Base-by-base conservation (phyloP, 768 basidiomycete species). In the Leccinum barrowsii region DNA sequence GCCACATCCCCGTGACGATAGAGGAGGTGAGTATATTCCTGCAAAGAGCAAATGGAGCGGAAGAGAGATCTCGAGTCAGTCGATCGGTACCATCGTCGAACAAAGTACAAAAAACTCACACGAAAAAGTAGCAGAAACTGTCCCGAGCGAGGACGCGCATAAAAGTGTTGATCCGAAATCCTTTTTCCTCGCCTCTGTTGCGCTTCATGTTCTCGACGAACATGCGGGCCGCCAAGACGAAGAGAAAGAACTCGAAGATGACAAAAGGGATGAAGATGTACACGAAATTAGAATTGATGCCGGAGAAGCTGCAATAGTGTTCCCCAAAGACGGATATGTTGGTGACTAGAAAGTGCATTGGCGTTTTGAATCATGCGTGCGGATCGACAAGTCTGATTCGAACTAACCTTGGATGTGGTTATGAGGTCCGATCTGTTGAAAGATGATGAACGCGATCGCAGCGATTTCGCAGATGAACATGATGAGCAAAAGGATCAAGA, bases 221-320 rank as follows among this genome's bases (percentile, higher is more conserved):
- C 5, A 62, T 42, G 24, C 55, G 63, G 3, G 61, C 63, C 4
- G 64, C 68, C 50, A 72, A 2, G 48, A 64, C 5, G 5, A 72
- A 65, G 30, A 74, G 64, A 19, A 68, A 48, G 30, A 30, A n/a
- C 35, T 74, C 72, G 58, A 72, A 72, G 42, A 65, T 65, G 15
- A 73, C 47, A 24, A 72, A 68, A 13, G 72, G 71, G 4, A 72
- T 69, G 47, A 74, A 69, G 11, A 72, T 52, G 55, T 69, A 71
- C 2, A 64, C 42, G 35, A 72, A 72, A 10, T 59, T 46, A 7
- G 11, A 5, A 8, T 63, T 59, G 52, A 73, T 48, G 6, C 72
- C 67, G 0, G 57, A 56, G 42, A 74, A 74, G 1, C 37, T 22
- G 44, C 72, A 74, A 22, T 60, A 62, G 22, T 52, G 42, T 22